Conservation (phyloP, 768 basidiomycete species). For the Boletus rex-veris region DNA sequence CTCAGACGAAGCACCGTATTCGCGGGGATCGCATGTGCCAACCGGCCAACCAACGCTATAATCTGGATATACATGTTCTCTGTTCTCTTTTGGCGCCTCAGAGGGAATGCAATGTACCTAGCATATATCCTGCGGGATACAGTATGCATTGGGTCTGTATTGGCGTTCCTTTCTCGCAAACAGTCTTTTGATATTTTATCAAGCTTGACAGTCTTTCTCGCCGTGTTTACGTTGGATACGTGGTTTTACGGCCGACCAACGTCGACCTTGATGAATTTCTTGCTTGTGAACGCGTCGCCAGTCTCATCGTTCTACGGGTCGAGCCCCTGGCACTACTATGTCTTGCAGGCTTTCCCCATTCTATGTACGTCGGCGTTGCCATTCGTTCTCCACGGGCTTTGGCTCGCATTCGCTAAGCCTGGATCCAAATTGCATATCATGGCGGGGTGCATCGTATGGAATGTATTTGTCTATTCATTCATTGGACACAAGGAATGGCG, state of each 20-base stretch:
- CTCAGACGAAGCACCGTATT: conserved; percentile 43
- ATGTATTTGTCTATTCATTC: conserved; percentile 66
- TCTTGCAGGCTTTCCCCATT: conserved; percentile 82
- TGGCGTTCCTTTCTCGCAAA: conserved; percentile 1
- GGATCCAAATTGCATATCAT: conserved; percentile 40
- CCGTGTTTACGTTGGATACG: conserved; percentile 57
- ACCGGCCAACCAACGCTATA: conserved; percentile 86
- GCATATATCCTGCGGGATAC: conserved; percentile 39
- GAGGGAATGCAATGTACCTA: conserved; percentile 32
- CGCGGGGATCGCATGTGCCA: conserved; percentile 73
- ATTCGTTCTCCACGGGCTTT: conserved; percentile 63
- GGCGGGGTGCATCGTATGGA: conserved; percentile 55
- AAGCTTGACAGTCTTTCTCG: conserved; percentile 20
- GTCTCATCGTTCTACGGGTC: conserved; percentile 92
- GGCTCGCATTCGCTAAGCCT: conserved; percentile 28
- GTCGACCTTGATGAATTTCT: conserved; percentile 79
- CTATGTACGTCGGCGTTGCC: conserved; percentile 72
- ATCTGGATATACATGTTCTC: conserved; percentile 77
- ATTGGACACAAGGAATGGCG: conserved; percentile 97
- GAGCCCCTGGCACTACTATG: conserved; percentile 85
- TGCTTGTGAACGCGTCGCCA: conserved; percentile 75
- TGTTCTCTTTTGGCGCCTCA: conserved; percentile 53
- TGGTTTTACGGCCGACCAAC: conserved; percentile 63
- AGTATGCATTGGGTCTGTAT: conserved; percentile 43
- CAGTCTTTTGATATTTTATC: conserved; percentile 5